Evolutionary conservation across 2,329 filamentous ascomycete species (phyloP).

Genomic region (Aureobasidium sp.): DNA sequence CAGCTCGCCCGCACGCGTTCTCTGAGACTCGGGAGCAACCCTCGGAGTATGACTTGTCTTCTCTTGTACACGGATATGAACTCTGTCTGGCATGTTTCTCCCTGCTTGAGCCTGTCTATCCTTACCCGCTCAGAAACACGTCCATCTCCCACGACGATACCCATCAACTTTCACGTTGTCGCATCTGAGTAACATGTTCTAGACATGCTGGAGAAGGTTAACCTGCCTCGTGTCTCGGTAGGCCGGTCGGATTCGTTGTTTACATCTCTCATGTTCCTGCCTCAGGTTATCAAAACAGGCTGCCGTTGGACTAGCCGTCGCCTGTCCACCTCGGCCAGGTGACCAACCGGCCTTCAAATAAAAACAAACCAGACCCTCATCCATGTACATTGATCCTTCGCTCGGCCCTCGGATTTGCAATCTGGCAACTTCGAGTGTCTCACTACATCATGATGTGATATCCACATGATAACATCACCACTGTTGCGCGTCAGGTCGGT

Average conservation of each 20-base stretch:
- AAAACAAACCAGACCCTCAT: slow-evolving; percentile 8
- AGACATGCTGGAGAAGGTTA: slow-evolving; percentile 14
- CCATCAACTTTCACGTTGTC: slow-evolving; percentile 7
- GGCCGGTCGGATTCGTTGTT: neutral
- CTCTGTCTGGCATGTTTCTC: slow-evolving; percentile 10
- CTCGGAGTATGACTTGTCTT: neutral
- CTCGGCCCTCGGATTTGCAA: neutral
- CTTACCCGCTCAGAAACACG: slow-evolving; percentile 14
- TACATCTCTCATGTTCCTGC: neutral
- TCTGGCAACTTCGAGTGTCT: neutral
- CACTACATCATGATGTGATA: neutral
- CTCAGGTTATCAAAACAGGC: neutral
- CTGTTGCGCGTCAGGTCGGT: neutral
- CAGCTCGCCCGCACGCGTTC: slow-evolving; percentile 6
- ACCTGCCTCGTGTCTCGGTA: slow-evolving; percentile 4
- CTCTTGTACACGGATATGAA: neutral
- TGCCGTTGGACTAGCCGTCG: slow-evolving; percentile 1
- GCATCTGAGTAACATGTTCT: slow-evolving; percentile 15
- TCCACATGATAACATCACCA: neutral
- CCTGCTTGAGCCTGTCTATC: slow-evolving; percentile 8
- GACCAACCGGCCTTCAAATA: slow-evolving; percentile 4
- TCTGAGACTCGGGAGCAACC: slow-evolving; percentile 8
- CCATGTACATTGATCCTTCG: slow-evolving; percentile 1
- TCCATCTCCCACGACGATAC: neutral
- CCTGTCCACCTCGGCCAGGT: neutral